Conservation (phyloP, 192 early-diverging fungal genomes). For the Podila clonocystis region DNA sequence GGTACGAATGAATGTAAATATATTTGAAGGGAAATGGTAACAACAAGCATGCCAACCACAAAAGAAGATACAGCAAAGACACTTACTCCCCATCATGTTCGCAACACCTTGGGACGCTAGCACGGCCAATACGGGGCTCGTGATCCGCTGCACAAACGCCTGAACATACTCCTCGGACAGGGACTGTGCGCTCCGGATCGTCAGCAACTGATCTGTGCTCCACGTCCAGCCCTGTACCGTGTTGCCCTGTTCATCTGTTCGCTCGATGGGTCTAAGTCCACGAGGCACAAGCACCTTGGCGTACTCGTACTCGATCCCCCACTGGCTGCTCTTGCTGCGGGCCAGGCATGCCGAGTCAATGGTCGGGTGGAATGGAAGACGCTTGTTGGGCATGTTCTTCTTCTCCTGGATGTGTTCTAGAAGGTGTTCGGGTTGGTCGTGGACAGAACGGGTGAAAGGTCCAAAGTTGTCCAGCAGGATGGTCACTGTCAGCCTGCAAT, state of each 20-base stretch:
- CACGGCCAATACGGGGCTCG: conserved; percentile 22
- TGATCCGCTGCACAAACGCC: conserved; percentile 35
- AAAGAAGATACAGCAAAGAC: background rate
- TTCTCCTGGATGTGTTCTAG: conserved; percentile 38
- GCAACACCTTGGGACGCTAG: conserved; percentile 22
- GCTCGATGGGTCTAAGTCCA: conserved; percentile 18
- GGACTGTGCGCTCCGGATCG: conserved; percentile 41
- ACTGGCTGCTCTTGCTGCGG: conserved; percentile 19
- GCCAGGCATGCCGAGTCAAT: conserved; percentile 42
- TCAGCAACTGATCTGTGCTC: conserved; percentile 40
- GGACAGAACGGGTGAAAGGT: conserved; percentile 20
- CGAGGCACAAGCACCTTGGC: conserved; percentile 28
- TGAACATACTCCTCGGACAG: conserved; percentile 29
- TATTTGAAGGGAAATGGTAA: background rate
- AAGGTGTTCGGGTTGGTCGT: conserved; percentile 38
- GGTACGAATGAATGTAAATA: background rate
- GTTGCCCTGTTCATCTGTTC: conserved; percentile 10
- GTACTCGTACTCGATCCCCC: conserved; percentile 12
- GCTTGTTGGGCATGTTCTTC: conserved; percentile 22
- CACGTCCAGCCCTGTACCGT: conserved; percentile 35
- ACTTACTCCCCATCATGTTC: conserved; percentile 11
- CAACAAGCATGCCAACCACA: background rate
- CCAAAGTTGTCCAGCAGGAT: conserved; percentile 44
- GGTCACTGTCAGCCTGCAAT: conserved; percentile 18
- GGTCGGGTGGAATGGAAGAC: conserved; percentile 26